Conservation (phyloP, 345 rosid species). For the Populus nigra region DNA sequence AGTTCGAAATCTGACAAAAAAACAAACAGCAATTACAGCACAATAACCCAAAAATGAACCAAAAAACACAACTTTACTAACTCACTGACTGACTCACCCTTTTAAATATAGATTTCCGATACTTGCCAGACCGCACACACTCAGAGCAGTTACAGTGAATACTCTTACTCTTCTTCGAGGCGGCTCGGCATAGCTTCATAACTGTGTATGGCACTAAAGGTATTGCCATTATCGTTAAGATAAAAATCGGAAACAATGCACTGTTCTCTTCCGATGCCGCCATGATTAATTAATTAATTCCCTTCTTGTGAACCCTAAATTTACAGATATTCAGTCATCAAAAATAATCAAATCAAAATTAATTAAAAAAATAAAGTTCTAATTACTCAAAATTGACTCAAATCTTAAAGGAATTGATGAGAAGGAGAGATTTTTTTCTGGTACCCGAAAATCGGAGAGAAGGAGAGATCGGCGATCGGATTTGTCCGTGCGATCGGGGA, state of each 20-base stretch:
- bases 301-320: background rate
- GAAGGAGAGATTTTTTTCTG: background rate
- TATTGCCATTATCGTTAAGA: conserved; percentile 91
- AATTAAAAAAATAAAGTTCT: no score
- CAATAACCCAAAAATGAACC: background rate
- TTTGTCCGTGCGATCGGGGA: no score
- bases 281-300: conserved; percentile 37
- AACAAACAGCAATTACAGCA: background rate
- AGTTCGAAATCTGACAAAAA: conserved; percentile 73
- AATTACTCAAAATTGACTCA: no score
- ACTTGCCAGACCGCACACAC: conserved; percentile 79
- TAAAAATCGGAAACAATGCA: conserved; percentile 86
- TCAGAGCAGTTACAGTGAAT: conserved; percentile 82
- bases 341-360: background rate
- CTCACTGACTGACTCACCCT: conserved; percentile 40
- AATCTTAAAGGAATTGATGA: no score
- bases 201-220: conserved; percentile 89
- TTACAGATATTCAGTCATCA: background rate
- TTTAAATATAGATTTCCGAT: conserved; percentile 75
- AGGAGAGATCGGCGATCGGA: background rate
- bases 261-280: conserved; percentile 91
- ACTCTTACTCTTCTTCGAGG: conserved; percentile 63
- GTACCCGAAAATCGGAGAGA: background rate
- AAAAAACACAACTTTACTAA: background rate
- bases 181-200: conserved; percentile 64